A percentile compares a stretch with the other conserved stretches of the same genome.
These are phyloP conservation scores for Yamadazyma diospyri DNA, from an alignment of 1,139 yeast genomes.

Conservation along the genomic window DNA sequence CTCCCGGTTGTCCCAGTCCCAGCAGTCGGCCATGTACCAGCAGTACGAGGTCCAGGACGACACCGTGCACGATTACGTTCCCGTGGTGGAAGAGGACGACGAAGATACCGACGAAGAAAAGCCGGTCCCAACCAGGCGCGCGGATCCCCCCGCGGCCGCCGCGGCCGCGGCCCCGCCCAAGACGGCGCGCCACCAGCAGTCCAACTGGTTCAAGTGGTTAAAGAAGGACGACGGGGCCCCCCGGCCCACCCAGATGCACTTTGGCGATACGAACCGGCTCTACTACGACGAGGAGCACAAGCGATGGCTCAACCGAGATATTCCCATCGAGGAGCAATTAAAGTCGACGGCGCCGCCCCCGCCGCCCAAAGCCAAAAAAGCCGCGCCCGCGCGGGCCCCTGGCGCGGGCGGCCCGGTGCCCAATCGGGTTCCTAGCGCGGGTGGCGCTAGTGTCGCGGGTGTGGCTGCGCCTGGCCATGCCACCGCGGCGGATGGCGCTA, in stretches of 20 bases:
- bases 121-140: conserved; percentile 14
- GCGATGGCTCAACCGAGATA: conserved; percentile 80
- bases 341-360: conserved; percentile 66
- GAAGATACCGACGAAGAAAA: conserved; percentile 30
- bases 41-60: conserved; percentile 49
- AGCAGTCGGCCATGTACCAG: conserved; percentile 44
- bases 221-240: conserved; percentile 55
- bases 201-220: conserved; percentile 54
- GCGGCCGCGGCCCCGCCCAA: conserved; percentile 4
- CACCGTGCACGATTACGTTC: conserved; percentile 43
- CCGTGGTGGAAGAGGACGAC: conserved; percentile 45
- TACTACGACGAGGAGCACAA: conserved; percentile 80
- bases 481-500: neutral
- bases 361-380: conserved; percentile 51
- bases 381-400: conserved; percentile 22
- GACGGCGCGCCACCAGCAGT: conserved; percentile 5
- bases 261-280: conserved; percentile 76
- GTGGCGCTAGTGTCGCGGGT: neutral
- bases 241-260: conserved; percentile 76
- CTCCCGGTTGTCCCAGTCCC: conserved; percentile 43
- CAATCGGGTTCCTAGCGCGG: conserved; percentile 7
- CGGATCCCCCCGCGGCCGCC: conserved; percentile 12
- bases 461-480: neutral
- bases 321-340: conserved; percentile 68
- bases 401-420: conserved; percentile 14